Base-by-base conservation (phyloP, 2,329 filamentous ascomycete genomes). In the Drechslerella stenobrocha region DNA sequence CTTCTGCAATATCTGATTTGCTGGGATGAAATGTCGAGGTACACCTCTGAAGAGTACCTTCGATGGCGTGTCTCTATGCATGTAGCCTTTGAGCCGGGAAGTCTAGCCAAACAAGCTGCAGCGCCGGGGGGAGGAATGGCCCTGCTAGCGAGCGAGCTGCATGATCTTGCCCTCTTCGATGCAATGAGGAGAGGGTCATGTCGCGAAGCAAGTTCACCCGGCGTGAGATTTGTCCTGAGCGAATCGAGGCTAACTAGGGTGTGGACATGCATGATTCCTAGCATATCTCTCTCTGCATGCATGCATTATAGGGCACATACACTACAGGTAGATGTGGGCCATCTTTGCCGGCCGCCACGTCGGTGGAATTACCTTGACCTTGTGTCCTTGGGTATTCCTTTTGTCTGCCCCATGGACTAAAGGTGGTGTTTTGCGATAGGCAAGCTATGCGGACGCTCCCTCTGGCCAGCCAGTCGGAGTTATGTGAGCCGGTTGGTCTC, bases 161-260 rank as follows among this genome's bases (percentile, higher is more conserved):
- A 42, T 18, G n/a, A n/a, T 37, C 37, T 20, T 18, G 37, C 18
- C 37, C 37, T 47, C 18, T 24, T 66, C 47, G 61, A 66, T 48
- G 53, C 18, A 18, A 8, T 4, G 15, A 18, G 22, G 8, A 20
- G 28, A 34, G 20, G 47, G n/a, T n/a, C n/a, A n/a, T n/a, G n/a
- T n/a, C n/a, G n/a, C n/a, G 30, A 51, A 59, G 63, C 34, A 67
- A 47, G 63, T 60, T 60, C 55, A 56, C 55, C 63, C 63, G 63
- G 59, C 32, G 46, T 28, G 35, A 47, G 56, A 40, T 53, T 42
- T 35, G 44, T 23, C 52, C 26, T 40, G n/a, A 52, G 48, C 59
- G 59, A 42, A 37, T 35, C 52, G 44, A 66, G 52, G 48, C 52
- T 37, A 55, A 50, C 52, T 42, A 8, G 18, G 18, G 18, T 9